Percentiles rank a stretch among this genome's conserved stretches.
Conservation (phyloP, 306 rosid genomes). For the Crataegus laevigata region DNA sequence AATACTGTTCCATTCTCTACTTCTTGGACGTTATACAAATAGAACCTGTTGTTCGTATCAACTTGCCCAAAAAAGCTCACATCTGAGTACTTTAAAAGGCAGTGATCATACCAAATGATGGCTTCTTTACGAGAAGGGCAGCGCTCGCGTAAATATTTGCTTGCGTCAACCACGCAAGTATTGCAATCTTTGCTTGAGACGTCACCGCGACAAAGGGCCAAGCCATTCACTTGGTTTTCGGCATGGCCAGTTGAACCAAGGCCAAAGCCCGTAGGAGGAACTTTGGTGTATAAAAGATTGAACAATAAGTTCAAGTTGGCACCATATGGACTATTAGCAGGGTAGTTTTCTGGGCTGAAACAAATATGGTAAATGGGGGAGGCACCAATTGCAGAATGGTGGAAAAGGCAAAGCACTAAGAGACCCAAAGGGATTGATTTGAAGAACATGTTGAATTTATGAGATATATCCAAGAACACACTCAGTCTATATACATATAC, state of each 20-base stretch:
- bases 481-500: background rate
- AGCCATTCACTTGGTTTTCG: conserved; percentile 21
- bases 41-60: conserved; percentile 20
- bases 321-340: conserved; percentile 22
- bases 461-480: background rate
- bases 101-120: conserved; percentile 26
- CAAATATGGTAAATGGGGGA: conserved; percentile 46
- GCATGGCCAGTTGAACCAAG: conserved; percentile 8
- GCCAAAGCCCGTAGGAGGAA: conserved; percentile 26
- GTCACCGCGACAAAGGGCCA: conserved; percentile 37
- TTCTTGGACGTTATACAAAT: conserved; percentile 16
- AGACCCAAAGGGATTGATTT: conserved; percentile 10
- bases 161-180: conserved; percentile 18
- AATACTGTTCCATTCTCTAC: conserved; percentile 9
- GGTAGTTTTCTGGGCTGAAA: conserved; percentile 36
- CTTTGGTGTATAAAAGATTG: conserved; percentile 9
- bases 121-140: conserved; percentile 32
- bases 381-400: conserved; percentile 32
- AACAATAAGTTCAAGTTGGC: conserved; percentile 17
- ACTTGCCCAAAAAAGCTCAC: conserved; percentile 19
- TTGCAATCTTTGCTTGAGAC: conserved; percentile 16
- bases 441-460: conserved; percentile 2
- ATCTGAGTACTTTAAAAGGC: conserved; percentile 29
- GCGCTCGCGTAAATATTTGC: conserved; percentile 6
- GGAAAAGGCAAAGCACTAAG: conserved; percentile 10